A percentile compares a stretch with the other conserved stretches of the same genome.
These are phyloP conservation scores for Eutypa lata DNA, from an alignment of 2,329 filamentous ascomycete genomes.

Conservation along the genomic window DNA sequence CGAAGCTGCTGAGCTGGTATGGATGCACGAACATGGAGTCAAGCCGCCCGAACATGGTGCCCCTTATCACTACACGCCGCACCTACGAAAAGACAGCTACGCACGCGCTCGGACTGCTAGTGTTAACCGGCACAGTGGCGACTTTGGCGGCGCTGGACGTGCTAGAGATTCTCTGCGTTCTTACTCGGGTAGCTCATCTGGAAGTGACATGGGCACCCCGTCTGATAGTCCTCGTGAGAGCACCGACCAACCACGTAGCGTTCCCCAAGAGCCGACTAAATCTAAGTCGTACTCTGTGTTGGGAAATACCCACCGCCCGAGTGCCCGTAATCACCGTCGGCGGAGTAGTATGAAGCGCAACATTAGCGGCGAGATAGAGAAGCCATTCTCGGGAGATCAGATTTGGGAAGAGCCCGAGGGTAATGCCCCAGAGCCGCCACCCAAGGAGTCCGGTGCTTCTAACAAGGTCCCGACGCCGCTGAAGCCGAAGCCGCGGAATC, in stretches of 20 bases:
- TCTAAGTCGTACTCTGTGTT: constrained; percentile 37
- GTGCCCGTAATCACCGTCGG: constrained; percentile 42
- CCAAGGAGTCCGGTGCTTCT: constrained; percentile 15
- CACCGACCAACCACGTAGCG: constrained; percentile 27
- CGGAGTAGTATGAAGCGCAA: constrained; percentile 68
- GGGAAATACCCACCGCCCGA: constrained; percentile 31
- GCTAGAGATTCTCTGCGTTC: constrained; percentile 44
- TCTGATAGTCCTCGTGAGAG: constrained; percentile 29
- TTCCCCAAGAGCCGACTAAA: constrained; percentile 28
- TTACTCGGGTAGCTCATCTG: constrained; percentile 50
- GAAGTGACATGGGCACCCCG: constrained; percentile 40
- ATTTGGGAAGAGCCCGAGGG: constrained; percentile 85
- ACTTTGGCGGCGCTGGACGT: constrained; percentile 44
- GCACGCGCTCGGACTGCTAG: constrained; percentile 63
- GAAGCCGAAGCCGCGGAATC: constrained; percentile 60
- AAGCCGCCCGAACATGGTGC: constrained; percentile 56
- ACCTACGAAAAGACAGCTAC: constrained; percentile 70
- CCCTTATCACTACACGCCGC: constrained; percentile 65
- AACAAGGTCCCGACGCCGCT: constrained; percentile 42
- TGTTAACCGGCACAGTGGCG: constrained; percentile 46
- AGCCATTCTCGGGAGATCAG: constrained; percentile 70
- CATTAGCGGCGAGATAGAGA: constrained; percentile 64
- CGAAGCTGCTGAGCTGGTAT: constrained; percentile 77
- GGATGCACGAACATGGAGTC: constrained; percentile 65
- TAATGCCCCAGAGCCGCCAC: constrained; percentile 25